Conservation (phyloP, 129 eudicot genomes). For the Ambrosia trifida region DNA sequence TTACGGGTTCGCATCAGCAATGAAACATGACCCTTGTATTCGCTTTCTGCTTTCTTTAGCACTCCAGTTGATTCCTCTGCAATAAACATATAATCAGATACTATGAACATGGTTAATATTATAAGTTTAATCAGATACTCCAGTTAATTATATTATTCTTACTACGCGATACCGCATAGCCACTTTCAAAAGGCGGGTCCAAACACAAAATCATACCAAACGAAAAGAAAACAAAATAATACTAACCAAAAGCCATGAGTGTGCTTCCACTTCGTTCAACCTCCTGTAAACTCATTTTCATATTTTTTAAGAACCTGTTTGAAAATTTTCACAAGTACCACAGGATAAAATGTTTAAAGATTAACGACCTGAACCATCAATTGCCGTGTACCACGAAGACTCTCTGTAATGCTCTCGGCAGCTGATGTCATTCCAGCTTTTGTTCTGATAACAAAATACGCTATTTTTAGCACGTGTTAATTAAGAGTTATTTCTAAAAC, state of each 20-base stretch:
- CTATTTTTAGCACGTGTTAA: constrained; percentile 6
- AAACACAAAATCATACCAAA: not conserved
- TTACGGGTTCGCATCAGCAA: constrained; percentile 72
- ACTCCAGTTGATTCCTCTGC: constrained; percentile 95
- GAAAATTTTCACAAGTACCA: not conserved
- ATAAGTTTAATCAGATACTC: too few relatives aligned
- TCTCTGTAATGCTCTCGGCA: constrained; percentile 95
- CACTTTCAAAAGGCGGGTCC: not conserved
- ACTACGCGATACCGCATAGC: not conserved
- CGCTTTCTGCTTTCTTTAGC: constrained; percentile 77
- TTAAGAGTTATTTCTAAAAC: not conserved
- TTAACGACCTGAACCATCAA: constrained; percentile 82
- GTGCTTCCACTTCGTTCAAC: constrained; percentile 90
- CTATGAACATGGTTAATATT: constrained; percentile 16
- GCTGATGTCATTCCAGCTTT: constrained; percentile 99
- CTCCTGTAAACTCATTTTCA: constrained; percentile 48
- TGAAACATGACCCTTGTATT: constrained; percentile 90
- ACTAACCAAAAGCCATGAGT: constrained; percentile 74
- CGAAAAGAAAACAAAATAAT: not conserved
- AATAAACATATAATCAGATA: constrained; percentile 8
- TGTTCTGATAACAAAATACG: constrained; percentile 51
- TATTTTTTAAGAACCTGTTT: not conserved
- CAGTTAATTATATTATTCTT: not conserved
- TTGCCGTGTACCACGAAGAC: constrained; percentile 92
- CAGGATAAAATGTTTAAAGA: not conserved